Conservation (phyloP, 495 filamentous ascomycete genomes). For the Xylaria palmicola region DNA sequence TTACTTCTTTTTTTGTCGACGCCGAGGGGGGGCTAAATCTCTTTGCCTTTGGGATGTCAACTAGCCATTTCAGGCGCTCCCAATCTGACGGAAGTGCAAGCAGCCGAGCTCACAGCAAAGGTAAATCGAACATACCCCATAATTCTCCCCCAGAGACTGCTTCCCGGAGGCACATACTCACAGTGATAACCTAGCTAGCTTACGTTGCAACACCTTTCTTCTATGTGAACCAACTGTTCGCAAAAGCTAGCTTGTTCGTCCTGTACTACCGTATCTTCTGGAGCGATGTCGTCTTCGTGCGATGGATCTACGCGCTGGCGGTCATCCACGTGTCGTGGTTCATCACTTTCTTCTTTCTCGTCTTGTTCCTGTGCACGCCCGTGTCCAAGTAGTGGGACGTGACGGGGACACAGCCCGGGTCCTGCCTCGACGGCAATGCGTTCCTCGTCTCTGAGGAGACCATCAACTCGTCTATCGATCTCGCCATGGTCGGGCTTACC, state of each 20-base stretch:
- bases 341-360: not conserved
- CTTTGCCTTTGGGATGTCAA: too few species aligned
- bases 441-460: conserved; percentile 2
- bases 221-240: not conserved
- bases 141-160: too few species aligned
- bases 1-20: too few species aligned
- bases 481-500: conserved; percentile 8
- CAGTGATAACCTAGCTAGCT: too few species aligned
- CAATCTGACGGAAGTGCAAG: too few species aligned
- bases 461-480: conserved; percentile 12
- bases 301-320: not conserved
- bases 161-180: too few species aligned
- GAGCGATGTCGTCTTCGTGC: not conserved
- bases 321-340: not conserved
- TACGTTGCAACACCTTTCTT: not conserved
- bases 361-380: conserved; percentile 6
- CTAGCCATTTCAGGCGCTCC: too few species aligned
- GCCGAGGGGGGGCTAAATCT: too few species aligned
- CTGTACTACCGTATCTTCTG: conserved; percentile 18
- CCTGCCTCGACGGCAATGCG: not conserved
- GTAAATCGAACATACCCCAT: too few species aligned
- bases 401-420: not conserved
- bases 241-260: conserved; percentile 5
- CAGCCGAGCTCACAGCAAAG: too few species aligned
- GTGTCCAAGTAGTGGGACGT: conserved; percentile 2